Evolutionary conservation across 306 rosid genomes (phyloP), one percentile per base, ranked within the genome.

Genomic region (Ceratonia siliqua): DNA sequence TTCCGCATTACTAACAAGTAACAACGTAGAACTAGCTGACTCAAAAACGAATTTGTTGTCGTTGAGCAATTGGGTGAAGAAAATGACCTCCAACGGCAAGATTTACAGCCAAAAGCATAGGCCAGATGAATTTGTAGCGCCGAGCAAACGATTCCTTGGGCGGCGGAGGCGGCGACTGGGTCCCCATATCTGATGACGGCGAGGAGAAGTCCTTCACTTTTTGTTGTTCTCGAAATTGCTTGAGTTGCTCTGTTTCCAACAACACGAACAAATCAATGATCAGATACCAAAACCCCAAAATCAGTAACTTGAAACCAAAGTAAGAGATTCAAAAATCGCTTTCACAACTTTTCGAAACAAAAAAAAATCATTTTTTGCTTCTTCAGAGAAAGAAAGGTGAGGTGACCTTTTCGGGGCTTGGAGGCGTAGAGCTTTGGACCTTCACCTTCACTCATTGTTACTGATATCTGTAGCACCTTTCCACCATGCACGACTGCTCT

Each of bases 81-180:
- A 61, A 81, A 32, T 66, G 5, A 94, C 99, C 98, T 89, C 96
- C 97, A 32, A 92, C 77, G 33, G 88, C 96, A 72, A 94, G 82
- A 89, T 92, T 95, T 3, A 87, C 97, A 48, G 93, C 78, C 87
- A 95, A 84, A 49, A 95, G 78, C 87, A 87, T 57, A 30, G 99
- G 97, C 99, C 91, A 90, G 15, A 95, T 62, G 42, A 77, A 95
- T 76, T 82, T 95, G 79, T 87, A 87, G 62, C 97, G 96, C 41
- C 96, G 92, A 30, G 79, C 80, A 85, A 95, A 92, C 0, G 97
- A 80, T 78, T 81, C 92, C 68, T 81, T 91, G 1, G 87, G 89
- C 8, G 86, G 85, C 0, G 88, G 90, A n/a, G 78, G 81, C 17
- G 78, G 68, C n/a, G 59, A 24, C 4, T 67, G 81, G 43, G 81